Evolutionary conservation across 768 basidiomycete species (phyloP).

Genomic region (Lentinula lateritia): DNA sequence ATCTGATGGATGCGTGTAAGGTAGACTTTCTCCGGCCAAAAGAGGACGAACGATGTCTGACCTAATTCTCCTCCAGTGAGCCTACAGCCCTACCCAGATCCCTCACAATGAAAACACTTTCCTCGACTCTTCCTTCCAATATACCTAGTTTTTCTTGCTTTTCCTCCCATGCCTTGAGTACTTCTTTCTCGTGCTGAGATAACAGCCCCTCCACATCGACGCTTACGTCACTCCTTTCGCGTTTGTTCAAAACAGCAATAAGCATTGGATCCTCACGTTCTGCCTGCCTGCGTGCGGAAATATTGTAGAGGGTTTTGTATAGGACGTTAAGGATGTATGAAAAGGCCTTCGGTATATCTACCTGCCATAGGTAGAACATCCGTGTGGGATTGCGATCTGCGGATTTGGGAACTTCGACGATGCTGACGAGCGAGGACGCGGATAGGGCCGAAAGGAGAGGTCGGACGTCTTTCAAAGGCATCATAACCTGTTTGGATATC

Average conservation of each 20-base stretch:
- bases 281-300: slow-evolving; percentile 63
- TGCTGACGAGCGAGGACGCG: slow-evolving; percentile 77
- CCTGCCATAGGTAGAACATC: slow-evolving; percentile 92
- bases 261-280: slow-evolving; percentile 58
- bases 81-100: slow-evolving; percentile 52
- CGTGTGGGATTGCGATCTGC: slow-evolving; percentile 85
- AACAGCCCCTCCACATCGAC: slow-evolving; percentile 61
- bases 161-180: slow-evolving; percentile 67
- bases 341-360: slow-evolving; percentile 81
- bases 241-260: slow-evolving; percentile 72
- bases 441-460: slow-evolving; percentile 75
- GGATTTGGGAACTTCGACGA: slow-evolving; percentile 89
- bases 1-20: too few species aligned
- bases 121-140: slow-evolving; percentile 82
- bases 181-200: slow-evolving; percentile 70
- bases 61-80: slow-evolving; percentile 43
- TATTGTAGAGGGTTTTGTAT: slow-evolving; percentile 90
- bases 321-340: slow-evolving; percentile 68
- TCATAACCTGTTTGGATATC: slow-evolving; percentile 78
- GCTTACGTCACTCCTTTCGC: slow-evolving; percentile 79
- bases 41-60: not conserved
- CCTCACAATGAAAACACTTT: slow-evolving; percentile 83
- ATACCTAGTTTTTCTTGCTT: slow-evolving; percentile 71
- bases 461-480: slow-evolving; percentile 83
- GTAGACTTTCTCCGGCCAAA: not conserved